Conservation (phyloP, 1,139 yeast genomes). For the Suhomyces wounanorum region DNA sequence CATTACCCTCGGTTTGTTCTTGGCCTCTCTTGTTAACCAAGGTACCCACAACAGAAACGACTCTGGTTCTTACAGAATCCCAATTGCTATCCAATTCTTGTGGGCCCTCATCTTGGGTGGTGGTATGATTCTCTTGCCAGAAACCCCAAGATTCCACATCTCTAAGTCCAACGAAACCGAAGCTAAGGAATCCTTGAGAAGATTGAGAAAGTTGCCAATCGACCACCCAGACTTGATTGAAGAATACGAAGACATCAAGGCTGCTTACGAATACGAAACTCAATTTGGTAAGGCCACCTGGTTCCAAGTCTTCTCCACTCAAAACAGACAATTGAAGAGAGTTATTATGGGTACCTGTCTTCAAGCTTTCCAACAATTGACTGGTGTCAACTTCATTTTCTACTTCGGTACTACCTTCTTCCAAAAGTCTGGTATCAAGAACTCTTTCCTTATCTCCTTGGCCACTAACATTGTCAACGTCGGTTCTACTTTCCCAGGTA, state of each 20-base stretch:
- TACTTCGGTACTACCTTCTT: slow-evolving; percentile 70
- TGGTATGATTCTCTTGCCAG: slow-evolving; percentile 72
- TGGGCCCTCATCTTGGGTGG: slow-evolving; percentile 44
- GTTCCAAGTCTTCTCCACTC: slow-evolving; percentile 34
- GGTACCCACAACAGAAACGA: slow-evolving; percentile 53
- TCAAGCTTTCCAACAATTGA: slow-evolving; percentile 65
- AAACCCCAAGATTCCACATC: slow-evolving; percentile 74
- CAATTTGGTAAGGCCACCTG: slow-evolving; percentile 35
- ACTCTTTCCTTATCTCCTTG: slow-evolving; percentile 36
- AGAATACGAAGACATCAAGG: slow-evolving; percentile 42
- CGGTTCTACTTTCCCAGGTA: slow-evolving; percentile 39
- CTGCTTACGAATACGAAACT: slow-evolving; percentile 39
- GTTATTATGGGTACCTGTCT: slow-evolving; percentile 35
- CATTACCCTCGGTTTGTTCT: slow-evolving; percentile 58
- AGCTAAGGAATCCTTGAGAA: slow-evolving; percentile 47
- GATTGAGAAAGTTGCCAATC: slow-evolving; percentile 37
- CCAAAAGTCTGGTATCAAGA: slow-evolving; percentile 53
- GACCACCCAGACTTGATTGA: slow-evolving; percentile 45
- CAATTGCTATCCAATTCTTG: slow-evolving; percentile 54
- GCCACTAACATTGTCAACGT: slow-evolving; percentile 44
- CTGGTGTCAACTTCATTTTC: slow-evolving; percentile 74
- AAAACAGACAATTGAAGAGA: slow-evolving; percentile 39
- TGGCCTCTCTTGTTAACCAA: slow-evolving; percentile 64
- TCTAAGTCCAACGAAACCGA: slow-evolving; percentile 54
- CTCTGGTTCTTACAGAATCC: slow-evolving; percentile 66